Evolutionary conservation across 1,139 yeast species (phyloP), one percentile per base, ranked within the genome.

Genomic region (Suhomyces panamericanus): DNA sequence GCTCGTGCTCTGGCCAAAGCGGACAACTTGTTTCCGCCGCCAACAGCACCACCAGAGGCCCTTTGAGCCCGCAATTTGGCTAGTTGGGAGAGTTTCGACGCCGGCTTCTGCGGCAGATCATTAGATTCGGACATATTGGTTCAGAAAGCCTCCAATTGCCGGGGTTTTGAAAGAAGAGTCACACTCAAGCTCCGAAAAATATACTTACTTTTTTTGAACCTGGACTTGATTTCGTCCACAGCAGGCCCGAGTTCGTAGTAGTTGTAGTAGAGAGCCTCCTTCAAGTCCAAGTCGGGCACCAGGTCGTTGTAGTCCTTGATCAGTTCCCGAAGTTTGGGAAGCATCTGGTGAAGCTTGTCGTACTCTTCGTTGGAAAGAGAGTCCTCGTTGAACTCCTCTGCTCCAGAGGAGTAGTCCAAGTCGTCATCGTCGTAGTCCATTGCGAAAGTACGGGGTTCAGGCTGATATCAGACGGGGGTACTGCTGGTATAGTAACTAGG

Each of bases 241-340:
- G 88, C 63, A n/a, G 75, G 73, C 3, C 74, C 79, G 7, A 81
- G 55, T 40, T 80, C 83, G 57, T 79, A 79, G 59, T 83, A 82
- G 55, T 81, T 79, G 54, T 70, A 72, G 73, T 83, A 83, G 12
- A 87, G 68, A 0, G 83, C 70, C 50, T 83, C 86, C 53, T 81
- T 78, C 48, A 86, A 64, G 38, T 76, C 80, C 11, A 67, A 56
- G 24, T 81, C 86, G 6, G 73, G 68, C 42, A 81, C 72, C 8
- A 70, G 72, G n/a, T 69, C 66, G 48, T 71, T 70, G 55, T 73
- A 77, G 15, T 63, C 62, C 20, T 53, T 58, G 35, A 78, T 54
- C 45, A 59, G 55, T 28, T 56, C 46, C 53, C 73, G 73, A 20
- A 78, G 60, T 20, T 51, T 41, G 1, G 84, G 82, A 29, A 79